Conservation (phyloP, 164 flowering plant species). For the Magnolia officinalis region DNA sequence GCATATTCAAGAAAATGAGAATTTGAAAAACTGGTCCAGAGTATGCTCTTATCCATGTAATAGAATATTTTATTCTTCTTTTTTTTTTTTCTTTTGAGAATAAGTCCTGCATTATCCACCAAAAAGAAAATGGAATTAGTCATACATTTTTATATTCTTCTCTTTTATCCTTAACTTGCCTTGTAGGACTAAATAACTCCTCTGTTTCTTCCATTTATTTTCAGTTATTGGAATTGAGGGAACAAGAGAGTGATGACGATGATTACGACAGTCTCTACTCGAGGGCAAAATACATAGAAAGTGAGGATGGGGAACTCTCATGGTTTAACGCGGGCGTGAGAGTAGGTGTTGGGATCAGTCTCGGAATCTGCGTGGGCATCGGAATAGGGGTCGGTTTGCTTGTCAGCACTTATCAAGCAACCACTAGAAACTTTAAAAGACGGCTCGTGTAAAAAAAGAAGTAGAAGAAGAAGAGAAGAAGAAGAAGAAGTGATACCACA, state of each 20-base stretch:
- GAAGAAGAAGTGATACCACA: slow-evolving; percentile 12
- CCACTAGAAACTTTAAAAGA: slow-evolving; percentile 61
- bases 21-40: neutral
- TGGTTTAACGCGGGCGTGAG: slow-evolving; percentile 92
- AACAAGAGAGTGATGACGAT: slow-evolving; percentile 47
- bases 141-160: neutral
- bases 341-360: slow-evolving; percentile 87
- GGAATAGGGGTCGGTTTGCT: slow-evolving; percentile 83
- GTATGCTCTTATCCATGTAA: neutral
- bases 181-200: neutral
- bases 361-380: slow-evolving; percentile 74
- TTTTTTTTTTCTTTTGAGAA: no score
- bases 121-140: neutral
- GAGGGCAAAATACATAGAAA: slow-evolving; percentile 56
- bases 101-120: no score
- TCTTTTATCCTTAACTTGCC: neutral
- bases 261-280: slow-evolving; percentile 47
- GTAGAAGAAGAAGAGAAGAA: slow-evolving; percentile 3
- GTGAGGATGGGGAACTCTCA: slow-evolving; percentile 77
- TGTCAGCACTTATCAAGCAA: slow-evolving; percentile 72
- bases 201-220: slow-evolving; percentile 2
- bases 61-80: neutral
- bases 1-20: neutral
- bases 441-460: slow-evolving; percentile 22
- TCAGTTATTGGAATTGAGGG: slow-evolving; percentile 41